Evolutionary conservation across 2,329 filamentous ascomycete species (phyloP), one percentile per base, ranked within the genome.

Genomic region (Colletotrichum agaves): DNA sequence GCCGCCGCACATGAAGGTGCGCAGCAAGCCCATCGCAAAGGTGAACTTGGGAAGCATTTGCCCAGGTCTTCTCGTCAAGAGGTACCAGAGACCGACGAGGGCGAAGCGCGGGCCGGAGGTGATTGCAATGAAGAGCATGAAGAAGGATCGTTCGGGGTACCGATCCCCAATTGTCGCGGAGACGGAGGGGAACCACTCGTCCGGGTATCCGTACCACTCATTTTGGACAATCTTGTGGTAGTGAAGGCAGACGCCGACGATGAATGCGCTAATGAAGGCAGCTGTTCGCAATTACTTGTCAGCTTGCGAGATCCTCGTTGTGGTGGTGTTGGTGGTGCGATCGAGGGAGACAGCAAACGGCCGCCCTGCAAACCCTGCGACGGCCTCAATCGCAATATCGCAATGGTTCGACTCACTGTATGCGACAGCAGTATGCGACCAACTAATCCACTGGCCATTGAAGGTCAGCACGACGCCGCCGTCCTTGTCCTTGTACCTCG

Each of bases 151-250:
- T 81, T 99, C 96, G 60, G 96, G 96, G 76, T 98, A 98, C 72
- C 94, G 90, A 80, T 99, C 96, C 78, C 96, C 96, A 81, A 99
- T 99, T 39, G 96, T 98, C 44, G 96, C 91, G 33, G 95, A 98
- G 21, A 98, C 94, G 47, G 94, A 97, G 66, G 94, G 94, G 76
- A 97, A 97, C 94, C 94, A 98, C 84, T 98, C 94, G 73, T 97
- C 85, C 2, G 94, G 94, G 77, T 97, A 97, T 73, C 93, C 93
- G 79, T 94, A 97, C 82, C 94, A 92, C 80, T 99, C 94, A 81
- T 99, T 99, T 80, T 98, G 86, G 63, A 99, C 96, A 73, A 99
- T 99, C 84, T 99, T 99, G 76, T 92, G 88, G 82, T 96, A 98
- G 81, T 99, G 96, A 55, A 99, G 86, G 62, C 85, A 87, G 63